Evolutionary conservation across 768 basidiomycete genomes (phyloP).

Genomic region (Russula foetens): DNA sequence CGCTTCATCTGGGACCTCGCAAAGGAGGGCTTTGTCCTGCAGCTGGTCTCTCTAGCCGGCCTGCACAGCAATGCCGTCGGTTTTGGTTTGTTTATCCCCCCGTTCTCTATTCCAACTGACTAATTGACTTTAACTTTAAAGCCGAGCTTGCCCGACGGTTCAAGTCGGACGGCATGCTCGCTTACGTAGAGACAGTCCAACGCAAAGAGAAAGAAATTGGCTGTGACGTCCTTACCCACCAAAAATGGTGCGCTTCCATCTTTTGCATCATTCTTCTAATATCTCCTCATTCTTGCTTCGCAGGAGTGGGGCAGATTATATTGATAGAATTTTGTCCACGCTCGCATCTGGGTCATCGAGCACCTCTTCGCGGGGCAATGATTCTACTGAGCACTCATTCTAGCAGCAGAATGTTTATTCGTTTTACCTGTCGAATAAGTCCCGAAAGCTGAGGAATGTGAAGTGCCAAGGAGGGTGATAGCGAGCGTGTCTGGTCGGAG

Average conservation of each 20-base stretch:
- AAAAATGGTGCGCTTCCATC: slow-evolving; percentile 64
- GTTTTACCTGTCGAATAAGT: no score
- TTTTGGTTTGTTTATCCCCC: slow-evolving; percentile 43
- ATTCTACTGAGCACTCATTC: slow-evolving; percentile 86
- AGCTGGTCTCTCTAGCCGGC: slow-evolving; percentile 86
- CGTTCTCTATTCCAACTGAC: not conserved
- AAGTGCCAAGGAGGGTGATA: no score
- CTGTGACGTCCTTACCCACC: slow-evolving; percentile 86
- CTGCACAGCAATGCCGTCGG: slow-evolving; percentile 76
- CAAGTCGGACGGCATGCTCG: slow-evolving; percentile 87
- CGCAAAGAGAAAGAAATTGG: slow-evolving; percentile 82
- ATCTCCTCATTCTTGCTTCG: not conserved
- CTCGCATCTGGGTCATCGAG: slow-evolving; percentile 86
- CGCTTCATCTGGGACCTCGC: slow-evolving; percentile 86
- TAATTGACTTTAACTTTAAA: slow-evolving; percentile 20
- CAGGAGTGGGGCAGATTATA: slow-evolving; percentile 88
- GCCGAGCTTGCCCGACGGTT: slow-evolving; percentile 74
- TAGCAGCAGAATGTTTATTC: no score
- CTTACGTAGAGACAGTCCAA: slow-evolving; percentile 85
- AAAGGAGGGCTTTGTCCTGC: slow-evolving; percentile 88
- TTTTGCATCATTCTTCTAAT: not conserved
- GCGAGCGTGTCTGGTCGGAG: no score
- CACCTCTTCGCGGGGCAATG: slow-evolving; percentile 74
- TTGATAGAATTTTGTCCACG: slow-evolving; percentile 76
- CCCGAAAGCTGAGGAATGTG: no score